phyloP scores from a whole-genome alignment of 2,329 filamentous ascomycete genomes.

The Aspergillus candidus region DNA sequence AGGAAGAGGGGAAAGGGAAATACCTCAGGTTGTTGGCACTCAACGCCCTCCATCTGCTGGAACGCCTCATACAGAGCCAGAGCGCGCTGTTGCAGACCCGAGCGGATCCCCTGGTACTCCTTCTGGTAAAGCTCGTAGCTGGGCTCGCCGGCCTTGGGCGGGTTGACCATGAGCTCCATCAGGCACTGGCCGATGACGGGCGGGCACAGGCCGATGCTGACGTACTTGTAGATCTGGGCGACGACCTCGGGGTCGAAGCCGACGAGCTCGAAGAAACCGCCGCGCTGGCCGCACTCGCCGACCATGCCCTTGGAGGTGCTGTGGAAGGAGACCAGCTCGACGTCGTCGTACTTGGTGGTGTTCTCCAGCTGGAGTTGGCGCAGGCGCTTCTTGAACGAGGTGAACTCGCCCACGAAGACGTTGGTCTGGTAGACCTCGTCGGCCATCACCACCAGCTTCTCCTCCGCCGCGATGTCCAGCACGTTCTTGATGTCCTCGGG shows the following conservation, averaged over 20 bases:
- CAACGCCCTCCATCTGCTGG: slow-evolving; percentile 88
- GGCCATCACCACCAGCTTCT: slow-evolving; percentile 83
- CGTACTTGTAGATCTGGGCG: slow-evolving; percentile 96
- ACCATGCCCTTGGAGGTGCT: slow-evolving; percentile 98
- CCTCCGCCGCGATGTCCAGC: slow-evolving; percentile 77
- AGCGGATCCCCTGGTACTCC: slow-evolving; percentile 79
- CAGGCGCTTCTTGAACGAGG: slow-evolving; percentile 88
- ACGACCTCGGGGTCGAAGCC: slow-evolving; percentile 81
- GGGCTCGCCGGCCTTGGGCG: slow-evolving; percentile 73
- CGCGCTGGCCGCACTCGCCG: slow-evolving; percentile 94
- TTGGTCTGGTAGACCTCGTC: slow-evolving; percentile 99
- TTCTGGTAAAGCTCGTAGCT: slow-evolving; percentile 76
- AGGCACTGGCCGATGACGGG: slow-evolving; percentile 94
- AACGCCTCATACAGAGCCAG: slow-evolving; percentile 85
- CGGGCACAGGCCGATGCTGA: slow-evolving; percentile 93
- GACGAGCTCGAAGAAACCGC: slow-evolving; percentile 93
- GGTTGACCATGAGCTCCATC: slow-evolving; percentile 97
- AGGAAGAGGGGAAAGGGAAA: slow-evolving; percentile 14
- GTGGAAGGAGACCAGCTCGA: slow-evolving; percentile 90
- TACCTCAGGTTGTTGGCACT: slow-evolving; percentile 74
- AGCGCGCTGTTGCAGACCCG: slow-evolving; percentile 72
- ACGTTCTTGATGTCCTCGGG: slow-evolving; percentile 74
- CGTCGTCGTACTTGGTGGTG: slow-evolving; percentile 69
- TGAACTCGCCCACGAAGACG: slow-evolving; percentile 89
- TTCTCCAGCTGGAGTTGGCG: slow-evolving; percentile 68